Conservation (phyloP, 306 rosid genomes). For the Corylus heterophylla region DNA sequence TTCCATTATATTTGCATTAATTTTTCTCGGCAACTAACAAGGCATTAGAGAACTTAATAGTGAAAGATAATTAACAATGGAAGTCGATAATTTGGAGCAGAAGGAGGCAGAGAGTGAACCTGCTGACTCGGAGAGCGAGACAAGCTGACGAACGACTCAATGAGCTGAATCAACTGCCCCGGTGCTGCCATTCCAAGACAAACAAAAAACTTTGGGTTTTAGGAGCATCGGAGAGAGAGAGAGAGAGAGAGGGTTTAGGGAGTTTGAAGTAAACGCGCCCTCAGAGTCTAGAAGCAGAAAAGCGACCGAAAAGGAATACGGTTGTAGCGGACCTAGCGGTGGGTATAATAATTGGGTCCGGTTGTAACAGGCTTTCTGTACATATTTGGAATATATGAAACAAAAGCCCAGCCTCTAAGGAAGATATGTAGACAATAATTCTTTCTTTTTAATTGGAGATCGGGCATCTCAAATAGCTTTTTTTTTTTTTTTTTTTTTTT, state of each 20-base stretch:
- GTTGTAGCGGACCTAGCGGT: too few relatives aligned
- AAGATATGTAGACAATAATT: too few relatives aligned
- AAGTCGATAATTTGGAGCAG: neutral
- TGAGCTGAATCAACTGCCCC: slow-evolving; percentile 49
- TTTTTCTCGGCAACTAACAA: neutral
- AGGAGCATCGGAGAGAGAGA: slow-evolving; percentile 42
- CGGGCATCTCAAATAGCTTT: too few relatives aligned
- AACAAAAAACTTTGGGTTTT: neutral
- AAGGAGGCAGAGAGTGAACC: slow-evolving; percentile 42
- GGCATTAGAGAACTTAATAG: neutral
- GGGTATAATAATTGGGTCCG: too few relatives aligned
- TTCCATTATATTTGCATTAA: neutral
- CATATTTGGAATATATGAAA: too few relatives aligned
- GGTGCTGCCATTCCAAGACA: slow-evolving; percentile 54
- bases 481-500: too few relatives aligned
- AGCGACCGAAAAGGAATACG: neutral
- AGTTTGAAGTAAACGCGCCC: neutral
- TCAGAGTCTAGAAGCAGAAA: neutral
- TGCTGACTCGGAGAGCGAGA: slow-evolving; percentile 62
- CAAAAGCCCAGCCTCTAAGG: too few relatives aligned
- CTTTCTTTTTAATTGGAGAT: too few relatives aligned
- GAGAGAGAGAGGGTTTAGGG: slow-evolving; percentile 1
- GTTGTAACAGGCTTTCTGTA: too few relatives aligned
- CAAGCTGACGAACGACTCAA: slow-evolving; percentile 73
- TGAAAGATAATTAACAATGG: neutral